Evolutionary conservation across 805 yeast species (phyloP).

Genomic region (Pichia gijzeniarum): DNA sequence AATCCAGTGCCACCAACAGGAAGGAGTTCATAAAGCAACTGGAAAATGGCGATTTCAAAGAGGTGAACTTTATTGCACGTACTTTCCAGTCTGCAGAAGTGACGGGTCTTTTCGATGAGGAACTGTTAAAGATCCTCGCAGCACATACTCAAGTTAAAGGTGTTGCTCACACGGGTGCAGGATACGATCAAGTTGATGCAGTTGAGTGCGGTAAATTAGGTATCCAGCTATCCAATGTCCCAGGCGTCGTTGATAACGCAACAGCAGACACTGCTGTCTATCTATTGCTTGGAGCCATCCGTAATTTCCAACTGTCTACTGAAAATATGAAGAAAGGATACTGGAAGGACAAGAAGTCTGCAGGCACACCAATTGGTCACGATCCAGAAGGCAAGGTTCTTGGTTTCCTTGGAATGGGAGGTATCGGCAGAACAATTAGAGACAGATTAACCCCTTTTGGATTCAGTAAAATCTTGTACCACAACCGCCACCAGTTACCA

Average conservation of each 20-base stretch:
- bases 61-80: constrained; percentile 36
- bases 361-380: constrained; percentile 58
- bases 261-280: constrained; percentile 54
- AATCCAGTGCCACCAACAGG: constrained; percentile 35
- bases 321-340: constrained; percentile 47
- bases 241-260: constrained; percentile 44
- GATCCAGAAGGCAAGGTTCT: constrained; percentile 72
- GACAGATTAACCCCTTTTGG: constrained; percentile 73
- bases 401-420: constrained; percentile 85
- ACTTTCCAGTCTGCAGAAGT: constrained; percentile 34
- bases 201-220: constrained; percentile 33
- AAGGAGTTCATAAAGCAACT: constrained; percentile 36
- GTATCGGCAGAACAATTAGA: constrained; percentile 78
- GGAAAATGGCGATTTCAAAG: constrained; percentile 30
- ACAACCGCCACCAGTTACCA: constrained; percentile 57
- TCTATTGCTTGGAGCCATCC: constrained; percentile 43
- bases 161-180: constrained; percentile 49
- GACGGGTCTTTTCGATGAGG: constrained; percentile 41
- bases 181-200: constrained; percentile 49
- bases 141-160: constrained; percentile 31
- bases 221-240: constrained; percentile 48
- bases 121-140: constrained; percentile 34
- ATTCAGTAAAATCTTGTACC: constrained; percentile 59
- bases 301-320: constrained; percentile 58
- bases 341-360: constrained; percentile 48